These are phyloP conservation scores for Vicia faba DNA, from an alignment of 306 rosid genomes.

Conservation along the genomic window DNA sequence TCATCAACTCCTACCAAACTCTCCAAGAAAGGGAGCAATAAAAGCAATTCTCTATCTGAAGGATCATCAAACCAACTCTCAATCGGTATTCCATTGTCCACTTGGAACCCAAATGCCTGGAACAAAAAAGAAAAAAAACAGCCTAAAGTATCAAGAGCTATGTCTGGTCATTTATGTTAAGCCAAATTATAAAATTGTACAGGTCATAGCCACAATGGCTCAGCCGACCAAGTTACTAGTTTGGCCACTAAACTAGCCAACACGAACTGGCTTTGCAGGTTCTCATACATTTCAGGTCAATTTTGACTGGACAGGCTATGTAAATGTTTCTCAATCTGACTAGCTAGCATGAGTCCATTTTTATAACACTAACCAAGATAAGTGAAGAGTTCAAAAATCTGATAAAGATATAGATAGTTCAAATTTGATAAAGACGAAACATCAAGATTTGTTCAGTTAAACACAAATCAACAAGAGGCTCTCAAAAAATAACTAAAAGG, in stretches of 20 bases:
- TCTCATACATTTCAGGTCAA: neutral
- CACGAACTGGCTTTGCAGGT: neutral
- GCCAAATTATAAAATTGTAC: neutral
- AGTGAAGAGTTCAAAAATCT: neutral
- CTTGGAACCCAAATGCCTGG: constrained; percentile 99
- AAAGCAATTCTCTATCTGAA: constrained; percentile 73
- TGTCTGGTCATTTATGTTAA: neutral
- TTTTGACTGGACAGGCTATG: neutral
- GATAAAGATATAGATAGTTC: neutral
- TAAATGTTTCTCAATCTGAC: neutral
- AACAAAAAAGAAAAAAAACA: constrained; percentile 15
- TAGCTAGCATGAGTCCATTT: neutral
- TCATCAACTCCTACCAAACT: constrained; percentile 89
- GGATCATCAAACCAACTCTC: constrained; percentile 99
- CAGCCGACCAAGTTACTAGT: neutral
- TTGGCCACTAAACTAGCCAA: neutral
- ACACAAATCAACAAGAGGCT: neutral
- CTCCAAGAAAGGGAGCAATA: constrained; percentile 87
- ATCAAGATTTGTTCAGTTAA: neutral
- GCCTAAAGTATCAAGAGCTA: constrained; percentile 9
- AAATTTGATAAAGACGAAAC: neutral
- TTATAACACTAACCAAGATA: neutral
- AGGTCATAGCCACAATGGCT: neutral
- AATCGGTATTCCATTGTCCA: constrained; percentile 97
- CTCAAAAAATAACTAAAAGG: neutral